phyloP scores from a whole-genome alignment of 2,329 filamentous ascomycete species.

The Venturia pyrina region DNA sequence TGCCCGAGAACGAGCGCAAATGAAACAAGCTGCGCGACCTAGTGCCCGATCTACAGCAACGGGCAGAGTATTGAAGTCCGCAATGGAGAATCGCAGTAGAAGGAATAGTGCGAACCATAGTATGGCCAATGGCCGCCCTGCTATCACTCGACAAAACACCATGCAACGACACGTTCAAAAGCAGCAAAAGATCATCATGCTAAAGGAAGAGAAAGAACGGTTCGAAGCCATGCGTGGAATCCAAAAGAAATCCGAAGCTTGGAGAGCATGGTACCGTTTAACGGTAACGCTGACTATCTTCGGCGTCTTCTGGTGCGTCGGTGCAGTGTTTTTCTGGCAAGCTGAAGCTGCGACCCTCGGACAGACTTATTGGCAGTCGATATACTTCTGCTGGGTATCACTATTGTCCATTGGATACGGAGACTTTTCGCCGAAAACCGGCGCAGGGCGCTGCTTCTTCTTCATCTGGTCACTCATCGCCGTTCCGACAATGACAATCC shows the following conservation, averaged over 20 bases:
- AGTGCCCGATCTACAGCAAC: conserved; percentile 11
- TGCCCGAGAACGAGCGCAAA: conserved; percentile 1
- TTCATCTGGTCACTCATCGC: conserved; percentile 12
- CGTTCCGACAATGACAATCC: conserved; percentile 10
- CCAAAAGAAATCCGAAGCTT: conserved; percentile 7
- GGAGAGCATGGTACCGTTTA: conserved; percentile 5
- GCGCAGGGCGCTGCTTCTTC: conserved; percentile 11
- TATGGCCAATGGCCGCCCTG: background rate
- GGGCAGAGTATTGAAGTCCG: background rate
- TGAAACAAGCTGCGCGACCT: conserved; percentile 13
- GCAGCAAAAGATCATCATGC: conserved; percentile 5
- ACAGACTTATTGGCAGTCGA: conserved; percentile 7
- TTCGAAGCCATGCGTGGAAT: conserved; percentile 22
- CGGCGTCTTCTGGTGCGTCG: conserved; percentile 9
- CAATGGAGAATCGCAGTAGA: background rate
- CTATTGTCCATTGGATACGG: conserved; percentile 13
- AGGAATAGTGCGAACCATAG: background rate
- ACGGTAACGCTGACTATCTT: conserved; percentile 8
- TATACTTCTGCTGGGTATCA: conserved; percentile 13
- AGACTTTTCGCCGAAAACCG: conserved; percentile 8
- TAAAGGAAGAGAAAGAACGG: conserved; percentile 21
- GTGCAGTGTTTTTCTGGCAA: conserved; percentile 10
- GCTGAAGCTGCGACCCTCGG: background rate
- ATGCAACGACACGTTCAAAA: background rate
- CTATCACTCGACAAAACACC: conserved; percentile 4